These are phyloP conservation scores for Purshia tridentata DNA, from an alignment of 306 rosid genomes.

Conservation along the genomic window DNA sequence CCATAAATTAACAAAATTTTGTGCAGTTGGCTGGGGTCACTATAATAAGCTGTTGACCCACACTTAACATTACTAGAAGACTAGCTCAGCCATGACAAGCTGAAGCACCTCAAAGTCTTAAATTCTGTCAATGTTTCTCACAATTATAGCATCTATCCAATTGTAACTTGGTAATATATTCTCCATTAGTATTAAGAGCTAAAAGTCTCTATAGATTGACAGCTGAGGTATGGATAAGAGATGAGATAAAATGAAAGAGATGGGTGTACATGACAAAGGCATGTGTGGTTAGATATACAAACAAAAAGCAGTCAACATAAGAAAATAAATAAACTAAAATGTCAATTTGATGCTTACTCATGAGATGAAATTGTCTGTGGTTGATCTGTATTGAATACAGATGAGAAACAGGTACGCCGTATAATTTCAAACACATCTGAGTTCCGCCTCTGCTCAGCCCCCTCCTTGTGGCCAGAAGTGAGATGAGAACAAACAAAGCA, in stretches of 20 bases:
- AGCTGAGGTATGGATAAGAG: too few species aligned
- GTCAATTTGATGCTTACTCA: constrained; percentile 57
- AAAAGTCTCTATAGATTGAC: too few species aligned
- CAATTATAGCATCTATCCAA: too few species aligned
- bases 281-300: too few species aligned
- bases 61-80: background rate
- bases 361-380: constrained; percentile 84
- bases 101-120: background rate
- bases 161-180: too few species aligned
- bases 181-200: too few species aligned
- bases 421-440: constrained; percentile 79
- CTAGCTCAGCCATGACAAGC: background rate
- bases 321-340: background rate
- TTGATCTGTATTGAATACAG: constrained; percentile 69
- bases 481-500: constrained; percentile 97
- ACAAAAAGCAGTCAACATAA: background rate
- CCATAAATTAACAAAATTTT: background rate
- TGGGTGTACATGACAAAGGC: too few species aligned
- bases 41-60: background rate
- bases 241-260: background rate
- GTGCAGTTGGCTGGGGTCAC: background rate
- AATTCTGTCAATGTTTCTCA: background rate
- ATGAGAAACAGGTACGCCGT: constrained; percentile 74
- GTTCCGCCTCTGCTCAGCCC: constrained; percentile 81
- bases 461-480: constrained; percentile 89